Percentiles rank a stretch among this genome's conserved stretches.
These are phyloP conservation scores for Gossypium trilobum DNA, from an alignment of 441 rosid species.

Conservation along the genomic window DNA sequence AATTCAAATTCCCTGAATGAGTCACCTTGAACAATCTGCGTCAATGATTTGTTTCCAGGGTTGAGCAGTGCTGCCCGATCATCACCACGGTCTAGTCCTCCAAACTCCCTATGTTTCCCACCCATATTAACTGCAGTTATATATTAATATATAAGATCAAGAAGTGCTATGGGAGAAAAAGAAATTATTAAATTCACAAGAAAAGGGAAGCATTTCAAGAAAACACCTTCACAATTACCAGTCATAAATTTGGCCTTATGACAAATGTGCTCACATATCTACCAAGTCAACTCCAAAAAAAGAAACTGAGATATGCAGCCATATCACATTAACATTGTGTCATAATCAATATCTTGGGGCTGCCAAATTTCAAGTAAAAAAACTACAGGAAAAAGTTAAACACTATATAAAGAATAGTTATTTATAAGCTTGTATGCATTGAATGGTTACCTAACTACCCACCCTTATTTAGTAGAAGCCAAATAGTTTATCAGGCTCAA, in stretches of 20 bases:
- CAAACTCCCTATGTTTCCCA: constrained; percentile 78
- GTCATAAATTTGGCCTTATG: background rate
- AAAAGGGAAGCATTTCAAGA: background rate
- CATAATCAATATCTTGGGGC: background rate
- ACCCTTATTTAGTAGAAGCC: background rate
- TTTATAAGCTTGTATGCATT: background rate
- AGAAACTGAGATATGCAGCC: background rate
- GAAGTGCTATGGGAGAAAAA: constrained; percentile 13
- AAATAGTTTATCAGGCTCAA: background rate
- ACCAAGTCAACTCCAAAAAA: background rate
- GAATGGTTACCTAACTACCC: background rate
- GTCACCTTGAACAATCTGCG: constrained; percentile 86
- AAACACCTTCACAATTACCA: background rate
- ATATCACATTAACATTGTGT: background rate
- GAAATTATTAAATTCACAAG: background rate
- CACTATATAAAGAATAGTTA: background rate
- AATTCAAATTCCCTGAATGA: constrained; percentile 91
- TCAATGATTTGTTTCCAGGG: constrained; percentile 63
- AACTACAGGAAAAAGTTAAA: background rate
- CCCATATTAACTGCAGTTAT: constrained; percentile 53
- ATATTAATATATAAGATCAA: constrained; percentile 14
- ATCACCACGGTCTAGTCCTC: constrained; percentile 79
- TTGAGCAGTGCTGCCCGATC: constrained; percentile 81
- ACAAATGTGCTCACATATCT: background rate
- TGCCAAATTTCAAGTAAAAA: background rate